A percentile compares a stretch with the other conserved stretches of the same genome.
Evolutionary conservation across 805 yeast genomes (phyloP).

Genomic region (Cyberlindnera japonica): DNA sequence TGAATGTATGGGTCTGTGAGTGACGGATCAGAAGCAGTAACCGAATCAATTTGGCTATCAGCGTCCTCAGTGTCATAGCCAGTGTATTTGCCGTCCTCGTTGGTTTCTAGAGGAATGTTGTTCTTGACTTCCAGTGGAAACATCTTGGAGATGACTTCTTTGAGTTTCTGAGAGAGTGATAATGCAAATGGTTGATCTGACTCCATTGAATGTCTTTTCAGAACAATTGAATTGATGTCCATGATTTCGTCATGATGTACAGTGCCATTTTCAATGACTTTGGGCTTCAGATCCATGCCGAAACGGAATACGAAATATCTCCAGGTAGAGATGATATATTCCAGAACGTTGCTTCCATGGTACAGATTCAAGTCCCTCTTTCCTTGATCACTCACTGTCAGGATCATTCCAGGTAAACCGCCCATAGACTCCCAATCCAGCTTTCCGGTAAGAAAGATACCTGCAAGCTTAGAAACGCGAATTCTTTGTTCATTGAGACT

Average conservation of each 20-base stretch:
- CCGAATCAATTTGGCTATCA: neutral
- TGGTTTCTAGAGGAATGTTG: conserved; percentile 34
- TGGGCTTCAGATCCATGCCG: conserved; percentile 50
- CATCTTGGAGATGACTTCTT: conserved; percentile 44
- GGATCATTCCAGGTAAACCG: conserved; percentile 88
- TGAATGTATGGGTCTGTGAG: conserved; percentile 33
- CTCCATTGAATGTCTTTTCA: conserved; percentile 3
- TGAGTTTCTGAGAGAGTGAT: conserved; percentile 8
- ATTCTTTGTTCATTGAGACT: conserved; percentile 57
- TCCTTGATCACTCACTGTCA: conserved; percentile 81
- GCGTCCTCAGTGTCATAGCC: conserved; percentile 6
- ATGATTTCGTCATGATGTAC: conserved; percentile 34
- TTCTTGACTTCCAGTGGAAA: conserved; percentile 48
- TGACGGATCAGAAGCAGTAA: conserved; percentile 33
- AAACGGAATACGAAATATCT: conserved; percentile 80
- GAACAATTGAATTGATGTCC: conserved; percentile 16
- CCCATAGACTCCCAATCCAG: conserved; percentile 74
- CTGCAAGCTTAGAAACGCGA: conserved; percentile 52
- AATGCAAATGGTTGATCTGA: conserved; percentile 7
- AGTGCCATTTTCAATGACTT: conserved; percentile 22
- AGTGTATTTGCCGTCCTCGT: conserved; percentile 15
- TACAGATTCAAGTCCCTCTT: conserved; percentile 50
- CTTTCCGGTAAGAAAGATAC: conserved; percentile 76
- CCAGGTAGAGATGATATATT: conserved; percentile 74
- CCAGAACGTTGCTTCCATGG: conserved; percentile 45